A percentile compares a stretch with the other conserved stretches of the same genome.
Conservation (phyloP, 768 basidiomycete genomes). For the Harrya chromipes region DNA sequence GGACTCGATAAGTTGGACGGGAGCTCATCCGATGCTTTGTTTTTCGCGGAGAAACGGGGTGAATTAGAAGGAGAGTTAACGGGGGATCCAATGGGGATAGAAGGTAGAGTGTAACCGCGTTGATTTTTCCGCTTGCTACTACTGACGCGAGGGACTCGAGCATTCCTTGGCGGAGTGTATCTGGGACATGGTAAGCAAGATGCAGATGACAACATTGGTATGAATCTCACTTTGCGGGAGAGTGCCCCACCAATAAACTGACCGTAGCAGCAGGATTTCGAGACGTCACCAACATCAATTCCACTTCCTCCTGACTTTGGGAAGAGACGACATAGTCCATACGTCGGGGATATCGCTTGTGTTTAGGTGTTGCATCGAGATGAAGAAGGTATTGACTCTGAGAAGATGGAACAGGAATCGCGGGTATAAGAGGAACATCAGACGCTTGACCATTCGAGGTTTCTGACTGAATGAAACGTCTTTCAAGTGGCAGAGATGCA, state of each 20-base stretch:
- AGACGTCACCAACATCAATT: slow-evolving; percentile 16
- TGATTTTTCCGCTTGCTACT: background rate
- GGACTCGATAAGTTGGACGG: background rate
- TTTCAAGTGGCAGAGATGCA: background rate
- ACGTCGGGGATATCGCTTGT: slow-evolving; percentile 32
- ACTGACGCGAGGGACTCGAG: background rate
- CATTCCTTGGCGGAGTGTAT: background rate
- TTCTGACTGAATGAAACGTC: background rate
- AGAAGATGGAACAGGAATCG: slow-evolving; percentile 26
- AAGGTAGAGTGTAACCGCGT: background rate
- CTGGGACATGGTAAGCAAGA: slow-evolving; percentile 14
- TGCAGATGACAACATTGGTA: background rate
- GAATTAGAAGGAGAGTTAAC: background rate
- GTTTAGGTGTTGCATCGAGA: slow-evolving; percentile 30
- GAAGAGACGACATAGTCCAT: slow-evolving; percentile 27
- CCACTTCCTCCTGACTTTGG: slow-evolving; percentile 33
- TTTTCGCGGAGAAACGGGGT: background rate
- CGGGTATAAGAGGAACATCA: background rate
- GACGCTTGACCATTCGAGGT: slow-evolving; percentile 1
- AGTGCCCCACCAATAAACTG: background rate
- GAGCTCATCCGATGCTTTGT: slow-evolving; percentile 1
- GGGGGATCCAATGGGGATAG: slow-evolving; percentile 3
- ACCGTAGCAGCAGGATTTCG: background rate
- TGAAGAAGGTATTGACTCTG: slow-evolving; percentile 35
- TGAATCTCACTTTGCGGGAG: slow-evolving; percentile 17